phyloP scores from a whole-genome alignment of 345 rosid genomes.

The Draba incana region DNA sequence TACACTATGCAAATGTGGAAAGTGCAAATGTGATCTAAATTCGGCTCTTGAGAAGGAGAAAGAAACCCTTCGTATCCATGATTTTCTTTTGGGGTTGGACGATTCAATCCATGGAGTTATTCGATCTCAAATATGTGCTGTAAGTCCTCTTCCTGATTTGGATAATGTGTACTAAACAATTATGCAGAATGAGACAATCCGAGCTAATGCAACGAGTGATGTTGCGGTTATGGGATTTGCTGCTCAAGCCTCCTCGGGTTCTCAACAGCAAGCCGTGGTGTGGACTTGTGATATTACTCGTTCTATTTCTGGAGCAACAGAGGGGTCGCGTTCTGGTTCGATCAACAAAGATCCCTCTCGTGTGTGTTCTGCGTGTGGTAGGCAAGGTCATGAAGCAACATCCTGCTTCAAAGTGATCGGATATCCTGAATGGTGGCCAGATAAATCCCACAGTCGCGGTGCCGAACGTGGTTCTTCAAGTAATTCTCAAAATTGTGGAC shows the following conservation, averaged over 20 bases:
- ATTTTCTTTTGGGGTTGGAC: background rate
- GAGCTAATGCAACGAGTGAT: rapidly evolving
- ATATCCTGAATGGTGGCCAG: too few relatives aligned
- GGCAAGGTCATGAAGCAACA: background rate
- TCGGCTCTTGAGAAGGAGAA: background rate
- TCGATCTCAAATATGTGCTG: background rate
- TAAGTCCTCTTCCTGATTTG: background rate
- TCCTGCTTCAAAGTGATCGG: background rate
- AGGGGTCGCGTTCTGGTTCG: too few relatives aligned
- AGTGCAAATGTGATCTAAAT: background rate
- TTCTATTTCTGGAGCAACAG: too few relatives aligned
- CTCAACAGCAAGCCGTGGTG: background rate
- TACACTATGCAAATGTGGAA: background rate
- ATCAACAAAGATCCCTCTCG: background rate
- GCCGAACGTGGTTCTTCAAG: too few relatives aligned
- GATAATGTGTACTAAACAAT: background rate
- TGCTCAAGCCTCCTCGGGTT: background rate
- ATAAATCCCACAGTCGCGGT: too few relatives aligned
- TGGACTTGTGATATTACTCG: too few relatives aligned
- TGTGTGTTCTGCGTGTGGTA: too few relatives aligned
- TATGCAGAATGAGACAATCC: background rate
- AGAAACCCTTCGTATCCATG: background rate
- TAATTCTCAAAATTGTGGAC: too few relatives aligned
- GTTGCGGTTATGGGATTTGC: background rate
- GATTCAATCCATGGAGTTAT: background rate